These are phyloP conservation scores for Pseudogymnoascus sp. DNA, from an alignment of 2,329 filamentous ascomycete genomes.

Conservation along the genomic window DNA sequence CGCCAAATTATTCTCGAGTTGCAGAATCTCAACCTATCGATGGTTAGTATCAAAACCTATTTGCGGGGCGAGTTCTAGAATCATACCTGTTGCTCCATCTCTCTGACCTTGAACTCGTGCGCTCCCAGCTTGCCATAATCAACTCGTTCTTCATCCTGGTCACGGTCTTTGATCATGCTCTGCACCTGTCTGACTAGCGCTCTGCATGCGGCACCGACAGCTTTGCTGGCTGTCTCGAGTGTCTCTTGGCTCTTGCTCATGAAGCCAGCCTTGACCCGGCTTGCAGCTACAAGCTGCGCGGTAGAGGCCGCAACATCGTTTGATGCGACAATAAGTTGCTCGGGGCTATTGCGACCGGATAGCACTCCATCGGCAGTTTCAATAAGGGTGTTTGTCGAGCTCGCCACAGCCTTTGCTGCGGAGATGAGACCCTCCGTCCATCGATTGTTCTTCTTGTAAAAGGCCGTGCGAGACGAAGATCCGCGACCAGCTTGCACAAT, in stretches of 20 bases:
- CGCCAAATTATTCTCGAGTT: slow-evolving; percentile 80
- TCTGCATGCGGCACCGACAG: slow-evolving; percentile 82
- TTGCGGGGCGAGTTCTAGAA: background rate
- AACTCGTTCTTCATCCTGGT: slow-evolving; percentile 71
- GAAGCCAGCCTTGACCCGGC: slow-evolving; percentile 92
- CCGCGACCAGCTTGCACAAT: slow-evolving; percentile 92
- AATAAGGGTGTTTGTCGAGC: slow-evolving; percentile 90
- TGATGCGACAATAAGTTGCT: slow-evolving; percentile 95
- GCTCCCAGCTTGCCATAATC: slow-evolving; percentile 84
- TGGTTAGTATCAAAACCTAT: background rate
- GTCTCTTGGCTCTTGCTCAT: slow-evolving; percentile 95
- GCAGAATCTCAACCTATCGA: slow-evolving; percentile 83
- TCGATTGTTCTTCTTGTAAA: slow-evolving; percentile 99
- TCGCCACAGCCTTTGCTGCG: slow-evolving; percentile 90
- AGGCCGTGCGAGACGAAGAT: slow-evolving; percentile 78
- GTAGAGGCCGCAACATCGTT: slow-evolving; percentile 96
- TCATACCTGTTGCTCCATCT: slow-evolving; percentile 98
- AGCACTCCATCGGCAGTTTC: slow-evolving; percentile 97
- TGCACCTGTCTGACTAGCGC: slow-evolving; percentile 88
- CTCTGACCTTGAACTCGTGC: slow-evolving; percentile 95
- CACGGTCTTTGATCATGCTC: slow-evolving; percentile 81
- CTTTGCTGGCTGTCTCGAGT: slow-evolving; percentile 84
- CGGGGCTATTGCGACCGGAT: slow-evolving; percentile 81
- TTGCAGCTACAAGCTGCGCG: slow-evolving; percentile 91
- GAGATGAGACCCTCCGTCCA: slow-evolving; percentile 98